A percentile compares a stretch with the other conserved stretches of the same genome.
Conservation (phyloP, 352 stramenopile species). For the Pythium plurisporium region DNA sequence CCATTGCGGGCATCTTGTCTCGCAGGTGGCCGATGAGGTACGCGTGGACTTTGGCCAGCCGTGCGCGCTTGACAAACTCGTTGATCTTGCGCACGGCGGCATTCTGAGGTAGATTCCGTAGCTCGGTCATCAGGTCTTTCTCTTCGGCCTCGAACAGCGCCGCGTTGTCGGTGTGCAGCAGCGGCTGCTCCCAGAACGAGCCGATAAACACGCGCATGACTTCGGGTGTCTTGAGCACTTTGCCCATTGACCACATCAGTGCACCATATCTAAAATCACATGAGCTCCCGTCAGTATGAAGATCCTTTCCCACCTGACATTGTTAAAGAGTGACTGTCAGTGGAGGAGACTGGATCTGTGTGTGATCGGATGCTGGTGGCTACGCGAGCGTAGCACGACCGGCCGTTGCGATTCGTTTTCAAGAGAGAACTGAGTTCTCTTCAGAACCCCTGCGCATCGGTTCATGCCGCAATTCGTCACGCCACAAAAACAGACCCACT, state of each 20-base stretch:
- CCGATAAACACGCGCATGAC: slow-evolving; percentile 98
- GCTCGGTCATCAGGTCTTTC: slow-evolving; percentile 96
- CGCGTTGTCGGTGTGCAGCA: slow-evolving; percentile 85
- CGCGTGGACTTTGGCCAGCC: slow-evolving; percentile 95
- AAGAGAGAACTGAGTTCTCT: slow-evolving; percentile 20
- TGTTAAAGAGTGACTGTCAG: no score
- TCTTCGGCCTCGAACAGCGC: slow-evolving; percentile 96
- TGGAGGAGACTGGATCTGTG: not conserved
- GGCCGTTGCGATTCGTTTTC: slow-evolving; percentile 11
- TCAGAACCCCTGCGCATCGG: slow-evolving; percentile 47
- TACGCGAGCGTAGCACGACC: not conserved
- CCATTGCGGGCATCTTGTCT: slow-evolving; percentile 95
- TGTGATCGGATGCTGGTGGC: slow-evolving; percentile 16
- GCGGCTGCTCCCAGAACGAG: slow-evolving; percentile 95
- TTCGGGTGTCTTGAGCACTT: slow-evolving; percentile 97
- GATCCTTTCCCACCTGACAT: no score
- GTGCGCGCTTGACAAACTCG: slow-evolving; percentile 94
- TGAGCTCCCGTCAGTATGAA: not conserved
- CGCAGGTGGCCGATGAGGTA: slow-evolving; percentile 97
- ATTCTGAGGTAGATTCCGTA: slow-evolving; percentile 94
- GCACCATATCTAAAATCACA: slow-evolving; percentile 89
- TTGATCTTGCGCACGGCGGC: slow-evolving; percentile 93
- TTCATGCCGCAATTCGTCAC: slow-evolving; percentile 21
- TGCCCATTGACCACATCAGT: slow-evolving; percentile 98
- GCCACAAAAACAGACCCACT: no score